Percentiles rank a stretch among this genome's conserved stretches.
phyloP scores from a whole-genome alignment of 163 green algal species.

The Scenedesmus sp. region DNA sequence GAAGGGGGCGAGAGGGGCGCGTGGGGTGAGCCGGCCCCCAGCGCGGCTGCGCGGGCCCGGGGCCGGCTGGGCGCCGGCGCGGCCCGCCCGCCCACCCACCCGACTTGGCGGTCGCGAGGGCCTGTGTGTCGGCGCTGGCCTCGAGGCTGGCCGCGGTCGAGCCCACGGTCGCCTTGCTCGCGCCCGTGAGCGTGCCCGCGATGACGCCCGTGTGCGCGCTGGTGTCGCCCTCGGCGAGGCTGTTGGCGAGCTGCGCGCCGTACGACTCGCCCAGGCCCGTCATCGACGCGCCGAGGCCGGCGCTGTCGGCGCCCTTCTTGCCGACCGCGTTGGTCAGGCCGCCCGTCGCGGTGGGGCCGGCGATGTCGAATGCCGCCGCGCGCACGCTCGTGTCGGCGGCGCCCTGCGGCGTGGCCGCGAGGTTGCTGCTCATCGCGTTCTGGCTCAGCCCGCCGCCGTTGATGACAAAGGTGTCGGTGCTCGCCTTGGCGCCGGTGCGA shows the following conservation, averaged over 20 bases:
- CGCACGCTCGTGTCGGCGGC: slow-evolving; percentile 13
- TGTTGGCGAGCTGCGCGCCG: slow-evolving; percentile 32
- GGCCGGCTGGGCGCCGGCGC: no score
- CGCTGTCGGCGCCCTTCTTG: slow-evolving; percentile 22
- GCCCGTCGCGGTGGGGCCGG: neutral
- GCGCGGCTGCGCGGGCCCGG: no score
- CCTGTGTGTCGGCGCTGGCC: neutral
- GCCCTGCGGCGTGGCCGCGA: slow-evolving; percentile 19
- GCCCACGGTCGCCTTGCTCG: slow-evolving; percentile 24
- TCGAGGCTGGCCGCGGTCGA: slow-evolving; percentile 12
- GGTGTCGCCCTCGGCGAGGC: slow-evolving; percentile 7
- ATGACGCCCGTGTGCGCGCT: slow-evolving; percentile 28
- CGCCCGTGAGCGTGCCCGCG: slow-evolving; percentile 23
- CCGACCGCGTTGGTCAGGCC: slow-evolving; percentile 35
- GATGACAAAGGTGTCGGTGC: slow-evolving; percentile 20
- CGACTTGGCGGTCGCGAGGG: slow-evolving; percentile 31
- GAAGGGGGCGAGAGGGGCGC: no score
- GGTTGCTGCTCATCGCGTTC: slow-evolving; percentile 34
- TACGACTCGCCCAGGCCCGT: slow-evolving; percentile 39
- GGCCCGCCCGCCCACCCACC: no score
- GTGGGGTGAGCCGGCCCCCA: no score
- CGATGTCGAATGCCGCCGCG: slow-evolving; percentile 29
- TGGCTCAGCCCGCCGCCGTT: slow-evolving; percentile 32
- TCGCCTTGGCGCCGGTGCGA: slow-evolving; percentile 14
- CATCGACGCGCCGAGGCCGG: slow-evolving; percentile 8